These are phyloP conservation scores for Trichothecium roseum DNA, from an alignment of 2,329 filamentous ascomycete genomes.

Conservation along the genomic window DNA sequence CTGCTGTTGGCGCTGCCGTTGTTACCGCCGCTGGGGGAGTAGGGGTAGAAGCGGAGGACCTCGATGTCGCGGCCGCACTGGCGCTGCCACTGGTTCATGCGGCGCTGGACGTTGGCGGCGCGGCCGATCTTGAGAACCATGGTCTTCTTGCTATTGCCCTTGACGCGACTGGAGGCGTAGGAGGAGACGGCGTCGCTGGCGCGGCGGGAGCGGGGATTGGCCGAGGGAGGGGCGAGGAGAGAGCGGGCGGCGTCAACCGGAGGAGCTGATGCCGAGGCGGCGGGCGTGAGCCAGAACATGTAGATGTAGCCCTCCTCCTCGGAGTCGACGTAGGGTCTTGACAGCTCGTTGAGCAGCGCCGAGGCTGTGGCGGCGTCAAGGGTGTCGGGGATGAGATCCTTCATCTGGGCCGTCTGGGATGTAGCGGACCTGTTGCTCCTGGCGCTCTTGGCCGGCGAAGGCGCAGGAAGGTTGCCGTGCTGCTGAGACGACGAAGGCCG, in stretches of 20 bases:
- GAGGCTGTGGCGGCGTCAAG: slow-evolving; percentile 60
- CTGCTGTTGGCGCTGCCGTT: not conserved
- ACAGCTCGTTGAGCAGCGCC: slow-evolving; percentile 64
- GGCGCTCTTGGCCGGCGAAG: slow-evolving; percentile 19
- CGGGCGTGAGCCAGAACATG: slow-evolving; percentile 90
- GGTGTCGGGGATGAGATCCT: slow-evolving; percentile 53
- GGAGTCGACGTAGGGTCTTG: slow-evolving; percentile 56
- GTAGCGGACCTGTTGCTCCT: slow-evolving; percentile 18
- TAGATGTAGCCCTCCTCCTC: slow-evolving; percentile 88
- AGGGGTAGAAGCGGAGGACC: slow-evolving; percentile 85
- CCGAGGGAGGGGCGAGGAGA: slow-evolving; percentile 42
- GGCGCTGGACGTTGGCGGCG: slow-evolving; percentile 74
- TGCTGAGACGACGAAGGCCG: too few species aligned
- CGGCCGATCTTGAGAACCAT: slow-evolving; percentile 60
- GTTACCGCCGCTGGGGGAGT: slow-evolving; percentile 25
- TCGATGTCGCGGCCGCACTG: slow-evolving; percentile 88
- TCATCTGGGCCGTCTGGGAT: slow-evolving; percentile 20
- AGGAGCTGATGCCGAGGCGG: slow-evolving; percentile 1
- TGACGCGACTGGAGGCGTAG: slow-evolving; percentile 26
- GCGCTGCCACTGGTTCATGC: slow-evolving; percentile 85
- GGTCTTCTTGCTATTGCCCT: slow-evolving; percentile 35
- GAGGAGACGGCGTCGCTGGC: slow-evolving; percentile 45
- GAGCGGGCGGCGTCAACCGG: slow-evolving; percentile 49
- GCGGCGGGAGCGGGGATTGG: slow-evolving; percentile 27
- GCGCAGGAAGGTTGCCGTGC: slow-evolving; percentile 8